Evolutionary conservation across 1,139 yeast species (phyloP).

Genomic region (Candida neerlandica): DNA sequence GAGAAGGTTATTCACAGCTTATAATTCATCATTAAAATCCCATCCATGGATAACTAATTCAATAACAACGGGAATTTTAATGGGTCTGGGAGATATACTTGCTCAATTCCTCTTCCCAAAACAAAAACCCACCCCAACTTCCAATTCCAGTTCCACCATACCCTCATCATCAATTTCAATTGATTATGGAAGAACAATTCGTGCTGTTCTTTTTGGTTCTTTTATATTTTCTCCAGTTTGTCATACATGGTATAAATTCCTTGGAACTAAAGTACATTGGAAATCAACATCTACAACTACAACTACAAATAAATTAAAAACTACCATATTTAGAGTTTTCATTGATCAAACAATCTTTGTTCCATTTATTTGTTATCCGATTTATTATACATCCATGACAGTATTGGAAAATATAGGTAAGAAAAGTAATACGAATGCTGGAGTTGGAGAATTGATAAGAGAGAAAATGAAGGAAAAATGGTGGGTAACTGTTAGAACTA

Average conservation of each 20-base stretch:
- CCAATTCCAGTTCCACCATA: too few species aligned
- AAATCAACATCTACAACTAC: constrained; percentile 8
- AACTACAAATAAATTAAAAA: constrained; percentile 10
- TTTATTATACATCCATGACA: constrained; percentile 69
- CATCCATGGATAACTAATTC: constrained; percentile 59
- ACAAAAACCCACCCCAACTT: background rate
- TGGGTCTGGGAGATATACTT: constrained; percentile 71
- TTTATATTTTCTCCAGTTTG: constrained; percentile 44
- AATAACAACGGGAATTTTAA: constrained; percentile 57
- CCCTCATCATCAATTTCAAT: constrained; percentile 16
- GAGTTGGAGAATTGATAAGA: constrained; percentile 26
- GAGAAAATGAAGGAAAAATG: constrained; percentile 49
- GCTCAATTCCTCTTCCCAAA: constrained; percentile 63
- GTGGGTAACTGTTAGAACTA: constrained; percentile 61
- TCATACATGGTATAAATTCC: constrained; percentile 39
- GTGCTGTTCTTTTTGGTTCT: constrained; percentile 55
- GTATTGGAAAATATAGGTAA: constrained; percentile 47
- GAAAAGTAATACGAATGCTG: too few species aligned
- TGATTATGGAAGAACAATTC: constrained; percentile 34
- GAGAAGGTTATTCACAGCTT: background rate
- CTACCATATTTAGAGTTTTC: constrained; percentile 51
- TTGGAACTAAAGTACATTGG: constrained; percentile 20
- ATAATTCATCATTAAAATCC: constrained; percentile 30
- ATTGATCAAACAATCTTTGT: constrained; percentile 78
- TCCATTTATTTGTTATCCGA: constrained; percentile 65